Evolutionary conservation across 192 early-diverging fungal species (phyloP), one percentile per base, ranked within the genome.

Genomic region (Entomortierella chlamydospora): DNA sequence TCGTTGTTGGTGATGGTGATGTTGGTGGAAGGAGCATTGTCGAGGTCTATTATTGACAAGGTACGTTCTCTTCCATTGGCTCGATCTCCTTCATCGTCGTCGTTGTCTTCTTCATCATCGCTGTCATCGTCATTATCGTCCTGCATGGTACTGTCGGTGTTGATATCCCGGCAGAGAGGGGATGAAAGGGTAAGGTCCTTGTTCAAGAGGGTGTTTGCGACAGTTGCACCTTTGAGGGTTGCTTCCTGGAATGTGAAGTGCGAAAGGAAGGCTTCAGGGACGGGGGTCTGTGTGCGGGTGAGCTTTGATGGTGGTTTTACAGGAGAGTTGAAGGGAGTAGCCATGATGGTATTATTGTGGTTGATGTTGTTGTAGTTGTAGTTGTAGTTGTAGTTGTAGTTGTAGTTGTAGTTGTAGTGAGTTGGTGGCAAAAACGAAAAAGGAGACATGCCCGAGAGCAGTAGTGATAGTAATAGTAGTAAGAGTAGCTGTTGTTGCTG

Each of bases 61-160:
- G 56, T 51, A 28, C 57, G 43, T 26, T 57, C 29, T 22, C 63
- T 42, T 13, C 54, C 62, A 20, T 72, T 61, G 0, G 49, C n/a
- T 22, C 57, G n/a, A 10, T 43, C 56, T 28, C 64, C 70, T 4
- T 64, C 33, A 18, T 72, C 34, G 15, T 64, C 55, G 9, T 72
- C 42, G 2, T 49, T 37, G n/a, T 52, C 17, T 1, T 63, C 34
- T 29, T 34, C 31, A 18, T 56, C 25, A 9, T 53, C 50, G 26
- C 52, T 9, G n/a, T 17, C 30, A 30, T 39, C 1, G 33, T 39
- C 33, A 25, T 29, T 57, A n/a, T 45, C 34, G 34, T 37, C n/a
- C n/a, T n/a, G n/a, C n/a, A 37, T 4, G 34, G 10, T 37, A 39
- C 50, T 61, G 45, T 65, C 34, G 31, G n/a, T 53, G 41, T 53